Conservation (phyloP, 192 early-diverging fungal species). For the Pecoramyces ruminantium region DNA sequence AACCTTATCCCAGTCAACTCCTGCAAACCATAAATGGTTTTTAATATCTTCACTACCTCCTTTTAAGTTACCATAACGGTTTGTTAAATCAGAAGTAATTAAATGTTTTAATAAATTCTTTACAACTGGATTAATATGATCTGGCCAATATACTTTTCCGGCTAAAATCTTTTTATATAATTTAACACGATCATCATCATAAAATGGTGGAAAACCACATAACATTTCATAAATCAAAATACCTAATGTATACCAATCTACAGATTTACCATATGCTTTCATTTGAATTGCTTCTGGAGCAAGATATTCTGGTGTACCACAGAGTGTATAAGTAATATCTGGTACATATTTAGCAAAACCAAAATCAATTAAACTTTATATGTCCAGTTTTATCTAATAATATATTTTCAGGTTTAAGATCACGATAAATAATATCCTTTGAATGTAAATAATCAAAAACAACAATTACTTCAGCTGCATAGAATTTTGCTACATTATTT, state of each 20-base stretch:
- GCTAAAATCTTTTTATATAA: not conserved
- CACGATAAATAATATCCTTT: not conserved
- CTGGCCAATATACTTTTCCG: not conserved
- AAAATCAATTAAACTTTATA: not conserved
- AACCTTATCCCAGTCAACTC: constrained; percentile 1
- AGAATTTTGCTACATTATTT: constrained; percentile 52
- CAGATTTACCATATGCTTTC: constrained; percentile 1
- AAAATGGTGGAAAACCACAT: constrained; percentile 1
- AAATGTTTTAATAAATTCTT: not conserved
- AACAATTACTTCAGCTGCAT: not conserved
- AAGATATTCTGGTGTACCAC: constrained; percentile 2
- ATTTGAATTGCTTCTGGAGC: constrained; percentile 1
- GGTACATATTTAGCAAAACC: not conserved
- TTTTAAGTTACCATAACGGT: constrained; percentile 6
- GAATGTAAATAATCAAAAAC: not conserved
- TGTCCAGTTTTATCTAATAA: not conserved
- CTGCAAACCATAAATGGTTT: constrained; percentile 3
- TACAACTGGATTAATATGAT: not conserved
- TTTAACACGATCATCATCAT: not conserved
- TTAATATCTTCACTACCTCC: constrained; percentile 8
- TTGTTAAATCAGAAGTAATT: not conserved
- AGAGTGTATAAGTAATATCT: not conserved
- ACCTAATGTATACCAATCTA: constrained; percentile 1
- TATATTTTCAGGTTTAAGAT: constrained; percentile 26
- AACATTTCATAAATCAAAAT: constrained; percentile 1